phyloP scores from a whole-genome alignment of 257 asterid genomes.

The Solanum verrucosum region DNA sequence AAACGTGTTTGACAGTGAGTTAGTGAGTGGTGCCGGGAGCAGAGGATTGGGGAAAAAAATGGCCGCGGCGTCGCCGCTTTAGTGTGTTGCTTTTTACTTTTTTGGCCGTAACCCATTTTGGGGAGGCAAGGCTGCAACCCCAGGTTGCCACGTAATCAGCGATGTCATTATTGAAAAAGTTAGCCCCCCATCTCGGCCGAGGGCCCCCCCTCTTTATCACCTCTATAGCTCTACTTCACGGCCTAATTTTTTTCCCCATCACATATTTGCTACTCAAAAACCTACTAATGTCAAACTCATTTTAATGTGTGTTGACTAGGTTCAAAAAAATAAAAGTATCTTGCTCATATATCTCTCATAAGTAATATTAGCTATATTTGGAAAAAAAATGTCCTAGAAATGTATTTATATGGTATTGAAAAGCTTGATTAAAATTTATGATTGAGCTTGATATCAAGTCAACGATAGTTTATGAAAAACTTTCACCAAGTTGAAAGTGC shows the following conservation, averaged over 20 bases:
- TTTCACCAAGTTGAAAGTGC: background rate
- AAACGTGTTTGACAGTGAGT: too few relatives aligned
- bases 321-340: too few relatives aligned
- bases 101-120: background rate
- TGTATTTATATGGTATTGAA: background rate
- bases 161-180: constrained; percentile 1
- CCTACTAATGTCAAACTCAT: background rate
- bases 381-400: background rate
- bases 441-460: background rate
- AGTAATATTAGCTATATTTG: too few relatives aligned
- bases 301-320: background rate
- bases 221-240: background rate
- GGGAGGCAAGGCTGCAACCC: constrained; percentile 42
- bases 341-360: too few relatives aligned
- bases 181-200: background rate
- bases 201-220: background rate
- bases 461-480: background rate
- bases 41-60: constrained; percentile 12
- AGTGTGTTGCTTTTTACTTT: constrained; percentile 9
- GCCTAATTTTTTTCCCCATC: background rate
- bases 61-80: constrained; percentile 53
- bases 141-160: constrained; percentile 59
- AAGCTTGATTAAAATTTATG: background rate
- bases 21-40: constrained; percentile 5
- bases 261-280: background rate